Evolutionary conservation across 2,329 filamentous ascomycete genomes (phyloP).

Genomic region (Fusarium agapanthi): DNA sequence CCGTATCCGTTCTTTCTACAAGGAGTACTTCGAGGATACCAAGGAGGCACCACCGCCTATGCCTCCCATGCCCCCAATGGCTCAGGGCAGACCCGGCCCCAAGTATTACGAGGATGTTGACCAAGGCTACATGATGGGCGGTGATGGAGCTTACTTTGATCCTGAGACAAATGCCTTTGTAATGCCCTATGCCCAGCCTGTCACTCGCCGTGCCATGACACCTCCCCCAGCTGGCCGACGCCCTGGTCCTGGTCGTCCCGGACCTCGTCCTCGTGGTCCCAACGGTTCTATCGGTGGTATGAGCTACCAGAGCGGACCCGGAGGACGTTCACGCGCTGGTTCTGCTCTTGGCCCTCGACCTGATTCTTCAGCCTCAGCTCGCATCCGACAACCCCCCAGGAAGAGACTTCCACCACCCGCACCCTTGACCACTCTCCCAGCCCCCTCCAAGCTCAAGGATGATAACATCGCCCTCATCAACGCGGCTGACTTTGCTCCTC

Average conservation of each 20-base stretch:
- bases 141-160: conserved; percentile 71
- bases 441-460: conserved; percentile 84
- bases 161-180: conserved; percentile 76
- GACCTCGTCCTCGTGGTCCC: conserved; percentile 50
- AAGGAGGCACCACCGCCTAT: conserved; percentile 60
- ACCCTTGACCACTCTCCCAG: conserved; percentile 79
- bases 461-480: conserved; percentile 76
- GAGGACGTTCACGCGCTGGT: conserved; percentile 67
- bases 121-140: conserved; percentile 72
- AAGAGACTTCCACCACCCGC: conserved; percentile 73
- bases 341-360: conserved; percentile 62
- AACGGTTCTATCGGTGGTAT: conserved; percentile 61
- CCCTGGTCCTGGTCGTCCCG: conserved; percentile 47
- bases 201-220: conserved; percentile 93
- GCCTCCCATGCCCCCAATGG: conserved; percentile 46
- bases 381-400: conserved; percentile 52
- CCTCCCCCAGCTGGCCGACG: conserved; percentile 75
- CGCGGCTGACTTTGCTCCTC: conserved; percentile 88
- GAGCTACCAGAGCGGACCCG: conserved; percentile 55
- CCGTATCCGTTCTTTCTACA: conserved; percentile 98
- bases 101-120: conserved; percentile 82
- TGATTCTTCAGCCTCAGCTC: conserved; percentile 69
- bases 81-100: conserved; percentile 37
- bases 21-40: conserved; percentile 96
- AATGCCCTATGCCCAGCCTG: conserved; percentile 84